Percentiles rank a stretch among this genome's conserved stretches.
These are phyloP conservation scores for Ceratocystis lukuohia DNA, from an alignment of 2,329 filamentous ascomycete species.

Conservation along the genomic window DNA sequence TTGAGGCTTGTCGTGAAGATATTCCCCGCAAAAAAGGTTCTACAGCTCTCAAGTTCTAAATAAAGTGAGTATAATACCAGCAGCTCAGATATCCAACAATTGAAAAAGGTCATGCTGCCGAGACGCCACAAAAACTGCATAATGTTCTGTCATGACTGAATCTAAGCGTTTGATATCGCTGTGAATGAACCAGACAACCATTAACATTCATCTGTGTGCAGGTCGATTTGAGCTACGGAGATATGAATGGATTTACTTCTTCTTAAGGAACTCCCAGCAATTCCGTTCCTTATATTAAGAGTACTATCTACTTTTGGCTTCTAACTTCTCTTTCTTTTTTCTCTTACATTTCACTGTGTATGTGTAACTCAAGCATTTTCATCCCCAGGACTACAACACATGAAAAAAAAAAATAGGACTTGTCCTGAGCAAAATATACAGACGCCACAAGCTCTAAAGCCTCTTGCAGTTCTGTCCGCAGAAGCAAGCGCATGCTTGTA, in stretches of 20 bases:
- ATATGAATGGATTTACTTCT: too few relatives aligned
- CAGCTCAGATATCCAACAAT: background rate
- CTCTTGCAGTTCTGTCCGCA: too few relatives aligned
- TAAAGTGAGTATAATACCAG: background rate
- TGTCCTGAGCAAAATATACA: background rate
- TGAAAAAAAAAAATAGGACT: background rate
- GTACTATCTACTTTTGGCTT: background rate
- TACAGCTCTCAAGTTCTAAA: background rate
- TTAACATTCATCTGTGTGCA: background rate
- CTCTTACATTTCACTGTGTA: background rate
- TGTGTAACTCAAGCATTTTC: slow-evolving; percentile 4
- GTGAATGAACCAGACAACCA: background rate
- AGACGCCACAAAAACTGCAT: background rate
- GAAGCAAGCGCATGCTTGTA: background rate
- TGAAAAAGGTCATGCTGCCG: background rate
- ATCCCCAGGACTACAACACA: background rate
- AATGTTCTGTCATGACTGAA: too few relatives aligned
- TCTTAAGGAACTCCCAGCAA: too few relatives aligned
- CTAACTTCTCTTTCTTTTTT: background rate
- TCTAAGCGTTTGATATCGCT: background rate
- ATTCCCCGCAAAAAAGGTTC: background rate
- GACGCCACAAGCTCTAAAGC: background rate
- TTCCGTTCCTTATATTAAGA: too few relatives aligned
- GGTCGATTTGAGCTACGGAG: too few relatives aligned
- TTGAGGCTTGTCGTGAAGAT: background rate